phyloP scores from a whole-genome alignment of 768 basidiomycete genomes.

The Leccinum aurantiacum region DNA sequence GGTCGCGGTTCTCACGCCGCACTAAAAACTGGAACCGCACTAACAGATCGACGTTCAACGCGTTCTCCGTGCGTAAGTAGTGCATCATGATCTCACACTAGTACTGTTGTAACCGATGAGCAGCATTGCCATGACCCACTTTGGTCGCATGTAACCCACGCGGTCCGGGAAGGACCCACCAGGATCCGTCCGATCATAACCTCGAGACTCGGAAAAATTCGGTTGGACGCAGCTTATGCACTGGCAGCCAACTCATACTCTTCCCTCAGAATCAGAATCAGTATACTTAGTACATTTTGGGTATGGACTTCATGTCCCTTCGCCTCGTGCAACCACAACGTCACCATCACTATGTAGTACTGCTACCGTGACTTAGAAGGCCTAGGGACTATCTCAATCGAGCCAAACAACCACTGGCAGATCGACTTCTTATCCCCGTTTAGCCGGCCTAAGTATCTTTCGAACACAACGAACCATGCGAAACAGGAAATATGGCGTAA shows the following conservation, averaged over 20 bases:
- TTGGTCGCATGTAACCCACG: constrained; percentile 2
- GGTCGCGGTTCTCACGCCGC: neutral
- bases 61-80: neutral
- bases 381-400: neutral
- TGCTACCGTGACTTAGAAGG: too few species aligned
- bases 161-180: neutral
- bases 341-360: too few species aligned
- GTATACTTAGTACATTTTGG: neutral
- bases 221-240: neutral
- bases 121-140: neutral
- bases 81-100: neutral
- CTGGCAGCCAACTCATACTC: too few species aligned
- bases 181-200: neutral
- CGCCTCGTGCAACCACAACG: neutral
- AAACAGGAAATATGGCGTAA: neutral
- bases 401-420: neutral
- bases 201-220: neutral
- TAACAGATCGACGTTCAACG: constrained; percentile 1
- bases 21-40: neutral
- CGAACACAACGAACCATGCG: neutral
- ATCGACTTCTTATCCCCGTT: neutral
- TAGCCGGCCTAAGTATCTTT: neutral
- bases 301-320: neutral
- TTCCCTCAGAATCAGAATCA: neutral
- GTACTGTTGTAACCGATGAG: neutral